A percentile compares a stretch with the other conserved stretches of the same genome.
Evolutionary conservation across 169 alveolate genomes (phyloP).

Genomic region (Babesia caballi): DNA sequence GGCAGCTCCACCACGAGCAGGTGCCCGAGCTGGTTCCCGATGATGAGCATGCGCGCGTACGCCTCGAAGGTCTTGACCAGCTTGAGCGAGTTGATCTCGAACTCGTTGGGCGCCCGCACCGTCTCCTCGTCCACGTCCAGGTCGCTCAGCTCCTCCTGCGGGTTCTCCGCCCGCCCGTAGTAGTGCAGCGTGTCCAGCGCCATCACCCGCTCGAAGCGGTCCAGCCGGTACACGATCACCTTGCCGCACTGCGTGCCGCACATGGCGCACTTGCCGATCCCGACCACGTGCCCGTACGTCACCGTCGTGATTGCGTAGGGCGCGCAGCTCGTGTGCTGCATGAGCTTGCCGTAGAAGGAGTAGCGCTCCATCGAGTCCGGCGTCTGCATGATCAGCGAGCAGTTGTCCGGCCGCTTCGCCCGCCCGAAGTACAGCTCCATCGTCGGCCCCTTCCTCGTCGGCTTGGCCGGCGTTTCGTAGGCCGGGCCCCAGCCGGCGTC

Average conservation of each 20-base stretch:
- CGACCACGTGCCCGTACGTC: slow-evolving; percentile 72
- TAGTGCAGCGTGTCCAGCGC: slow-evolving; percentile 62
- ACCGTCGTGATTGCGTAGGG: slow-evolving; percentile 74
- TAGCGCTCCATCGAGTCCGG: slow-evolving; percentile 65
- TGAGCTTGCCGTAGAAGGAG: slow-evolving; percentile 51
- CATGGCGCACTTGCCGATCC: slow-evolving; percentile 69
- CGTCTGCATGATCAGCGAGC: slow-evolving; percentile 55
- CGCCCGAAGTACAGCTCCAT: slow-evolving; percentile 44
- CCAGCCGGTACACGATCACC: slow-evolving; percentile 63
- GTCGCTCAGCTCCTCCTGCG: neutral
- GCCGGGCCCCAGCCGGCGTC: slow-evolving; percentile 46
- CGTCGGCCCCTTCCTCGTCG: slow-evolving; percentile 63
- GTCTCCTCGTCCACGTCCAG: slow-evolving; percentile 24
- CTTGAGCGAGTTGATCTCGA: slow-evolving; percentile 45
- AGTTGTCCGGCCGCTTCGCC: slow-evolving; percentile 32
- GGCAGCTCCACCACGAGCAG: slow-evolving; percentile 48
- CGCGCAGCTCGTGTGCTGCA: slow-evolving; percentile 69
- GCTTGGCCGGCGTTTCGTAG: slow-evolving; percentile 59
- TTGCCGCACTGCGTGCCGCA: slow-evolving; percentile 76
- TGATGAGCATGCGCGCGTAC: slow-evolving; percentile 23
- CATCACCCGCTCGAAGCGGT: slow-evolving; percentile 67
- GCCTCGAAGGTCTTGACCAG: slow-evolving; percentile 43
- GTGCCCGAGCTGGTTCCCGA: slow-evolving; percentile 64
- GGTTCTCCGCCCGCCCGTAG: neutral
- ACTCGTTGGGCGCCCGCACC: slow-evolving; percentile 18